Evolutionary conservation across 495 filamentous ascomycete species (phyloP).

Genomic region (Neurospora africana): DNA sequence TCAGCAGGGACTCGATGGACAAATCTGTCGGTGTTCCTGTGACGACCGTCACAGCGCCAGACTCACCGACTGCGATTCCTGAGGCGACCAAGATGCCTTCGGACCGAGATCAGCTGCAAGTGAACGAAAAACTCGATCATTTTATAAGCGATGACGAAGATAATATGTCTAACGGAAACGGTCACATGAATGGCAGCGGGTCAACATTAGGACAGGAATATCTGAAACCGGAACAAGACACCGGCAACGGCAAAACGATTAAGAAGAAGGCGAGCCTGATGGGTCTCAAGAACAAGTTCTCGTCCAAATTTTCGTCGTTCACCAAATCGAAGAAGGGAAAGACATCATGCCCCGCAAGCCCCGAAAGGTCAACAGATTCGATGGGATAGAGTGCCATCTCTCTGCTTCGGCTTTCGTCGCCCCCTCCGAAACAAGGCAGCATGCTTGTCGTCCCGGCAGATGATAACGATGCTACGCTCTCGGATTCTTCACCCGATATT

Average conservation of each 20-base stretch:
- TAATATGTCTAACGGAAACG: background rate
- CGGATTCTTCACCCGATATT: background rate
- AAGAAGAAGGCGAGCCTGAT: constrained; percentile 41
- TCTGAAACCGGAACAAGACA: background rate
- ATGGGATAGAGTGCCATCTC: background rate
- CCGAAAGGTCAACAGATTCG: background rate
- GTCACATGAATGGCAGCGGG: constrained; percentile 3
- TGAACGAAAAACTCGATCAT: background rate
- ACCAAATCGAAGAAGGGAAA: background rate
- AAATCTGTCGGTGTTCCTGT: constrained; percentile 29
- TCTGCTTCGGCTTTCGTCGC: background rate
- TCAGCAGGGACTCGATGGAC: constrained; percentile 39
- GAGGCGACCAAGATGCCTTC: constrained; percentile 11
- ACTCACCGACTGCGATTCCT: constrained; percentile 20
- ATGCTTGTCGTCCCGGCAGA: background rate
- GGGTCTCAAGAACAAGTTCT: background rate
- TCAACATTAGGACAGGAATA: background rate
- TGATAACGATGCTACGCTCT: background rate
- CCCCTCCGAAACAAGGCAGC: background rate
- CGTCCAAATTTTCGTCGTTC: background rate
- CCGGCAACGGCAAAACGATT: constrained; percentile 20
- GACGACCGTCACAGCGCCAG: constrained; percentile 28
- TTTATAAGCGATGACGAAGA: background rate
- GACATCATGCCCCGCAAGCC: background rate
- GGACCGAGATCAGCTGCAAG: background rate